Evolutionary conservation across 2,329 filamentous ascomycete genomes (phyloP), one percentile per base, ranked within the genome.

Genomic region (Orbilia blumenaviensis): DNA sequence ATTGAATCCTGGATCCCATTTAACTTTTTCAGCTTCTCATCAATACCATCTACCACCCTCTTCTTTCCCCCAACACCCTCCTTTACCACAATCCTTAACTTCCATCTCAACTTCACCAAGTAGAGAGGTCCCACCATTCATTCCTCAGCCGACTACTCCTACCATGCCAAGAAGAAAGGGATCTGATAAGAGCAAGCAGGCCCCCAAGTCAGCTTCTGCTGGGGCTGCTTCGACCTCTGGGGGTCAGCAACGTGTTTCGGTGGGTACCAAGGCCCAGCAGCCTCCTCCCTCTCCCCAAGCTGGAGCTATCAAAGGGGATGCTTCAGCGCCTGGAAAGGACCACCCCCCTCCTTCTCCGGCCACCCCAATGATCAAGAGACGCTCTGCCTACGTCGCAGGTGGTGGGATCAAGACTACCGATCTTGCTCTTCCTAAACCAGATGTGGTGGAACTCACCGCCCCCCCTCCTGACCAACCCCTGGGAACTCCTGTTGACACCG

Each of bases 341-440:
- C 66, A 68, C 18, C 71, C 56, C 3, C 52, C 52, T n/a, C 42
- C 67, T 9, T 75, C 71, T 3, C 71, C 71, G 14, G 71, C 71
- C 10, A 66, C 71, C 3, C 64, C 71, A 6, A 68, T 75, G 64
- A 75, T 75, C 14, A 75, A 75, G 21, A 34, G 71, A 48, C 71
- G 71, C 4, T 75, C 71, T 25, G 71, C 71, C 0, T 75, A 75
- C 32, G 71, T 75, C 58, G 71, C 71, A 25, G 71, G 71, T 12
- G 71, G 71, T 46, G 71, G 71, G 16, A 75, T 75, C 56, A 68
- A 68, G 34, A 75, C 71, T 9, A 75, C 71, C 18, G 71, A 75
- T 38, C 63, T 75, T n/a, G 71, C 71, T 21, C 64, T 75, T 16
- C 71, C 71, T 5, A 75, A 75, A 23, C 71, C 71, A 23, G 71